Percentiles rank a stretch among this genome's conserved stretches.
Evolutionary conservation across 2,329 filamentous ascomycete genomes (phyloP).

Genomic region (Aspergillus ochraceus): DNA sequence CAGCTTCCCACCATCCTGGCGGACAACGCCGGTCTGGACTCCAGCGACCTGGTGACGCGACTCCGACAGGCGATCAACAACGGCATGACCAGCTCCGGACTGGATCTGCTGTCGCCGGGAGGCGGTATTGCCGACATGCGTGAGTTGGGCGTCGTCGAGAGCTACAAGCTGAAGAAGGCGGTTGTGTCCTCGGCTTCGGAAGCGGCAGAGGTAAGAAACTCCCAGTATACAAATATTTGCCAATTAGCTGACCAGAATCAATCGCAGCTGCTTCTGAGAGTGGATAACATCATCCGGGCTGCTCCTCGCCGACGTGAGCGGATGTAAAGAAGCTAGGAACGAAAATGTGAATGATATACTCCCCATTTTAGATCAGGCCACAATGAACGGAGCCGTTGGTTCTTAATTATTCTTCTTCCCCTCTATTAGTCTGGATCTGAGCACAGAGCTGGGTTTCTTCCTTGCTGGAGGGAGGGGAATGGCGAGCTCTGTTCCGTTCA

Average conservation of each 20-base stretch:
- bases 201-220: conserved; percentile 78
- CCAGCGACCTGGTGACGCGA: conserved; percentile 86
- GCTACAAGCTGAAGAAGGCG: conserved; percentile 98
- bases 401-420: background rate
- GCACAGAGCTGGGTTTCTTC: background rate
- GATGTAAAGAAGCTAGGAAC: conserved; percentile 51
- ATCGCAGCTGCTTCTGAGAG: conserved; percentile 76
- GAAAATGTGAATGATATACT: background rate
- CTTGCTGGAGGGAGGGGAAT: conserved; percentile 11
- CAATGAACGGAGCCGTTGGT: background rate
- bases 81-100: conserved; percentile 85
- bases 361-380: background rate
- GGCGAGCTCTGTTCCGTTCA: conserved; percentile 6
- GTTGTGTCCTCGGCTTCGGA: conserved; percentile 95
- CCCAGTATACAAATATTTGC: background rate
- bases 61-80: conserved; percentile 93
- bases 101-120: conserved; percentile 85
- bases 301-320: conserved; percentile 81
- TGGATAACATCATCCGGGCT: conserved; percentile 96
- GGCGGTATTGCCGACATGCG: conserved; percentile 96
- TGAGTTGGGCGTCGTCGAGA: conserved; percentile 91
- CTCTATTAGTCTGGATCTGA: background rate
- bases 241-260: conserved; percentile 16
- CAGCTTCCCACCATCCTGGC: conserved; percentile 96
- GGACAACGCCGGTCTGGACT: conserved; percentile 96